Evolutionary conservation across 2,329 filamentous ascomycete species (phyloP).

Genomic region (Dactylella cylindrospora): DNA sequence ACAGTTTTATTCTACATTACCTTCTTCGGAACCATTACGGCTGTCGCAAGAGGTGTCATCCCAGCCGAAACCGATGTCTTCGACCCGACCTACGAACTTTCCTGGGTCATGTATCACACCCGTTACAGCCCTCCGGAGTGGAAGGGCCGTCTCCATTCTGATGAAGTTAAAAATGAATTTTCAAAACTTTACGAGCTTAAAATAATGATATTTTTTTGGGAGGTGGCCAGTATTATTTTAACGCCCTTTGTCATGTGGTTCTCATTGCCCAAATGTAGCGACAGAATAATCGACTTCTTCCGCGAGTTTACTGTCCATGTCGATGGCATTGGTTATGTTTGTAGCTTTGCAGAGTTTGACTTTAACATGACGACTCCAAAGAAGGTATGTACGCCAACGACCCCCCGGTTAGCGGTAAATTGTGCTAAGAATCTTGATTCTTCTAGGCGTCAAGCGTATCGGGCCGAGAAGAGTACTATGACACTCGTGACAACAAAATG

Average conservation of each 20-base stretch:
- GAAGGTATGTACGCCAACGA: conserved; percentile 51
- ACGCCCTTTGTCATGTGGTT: conserved; percentile 87
- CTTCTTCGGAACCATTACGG: conserved; percentile 79
- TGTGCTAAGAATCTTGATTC: neutral
- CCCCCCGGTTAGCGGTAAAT: no score
- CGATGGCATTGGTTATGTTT: conserved; percentile 92
- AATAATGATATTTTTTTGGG: conserved; percentile 85
- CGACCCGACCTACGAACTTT: conserved; percentile 85
- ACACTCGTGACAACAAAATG: conserved; percentile 96
- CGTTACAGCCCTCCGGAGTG: conserved; percentile 89
- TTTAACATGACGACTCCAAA: conserved; percentile 78
- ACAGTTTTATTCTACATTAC: conserved; percentile 90
- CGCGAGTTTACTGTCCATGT: conserved; percentile 96
- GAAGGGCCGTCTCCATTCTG: conserved; percentile 85
- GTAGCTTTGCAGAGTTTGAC: conserved; percentile 95
- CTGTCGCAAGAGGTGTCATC: conserved; percentile 76
- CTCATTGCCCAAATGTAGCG: conserved; percentile 81
- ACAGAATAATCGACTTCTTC: conserved; percentile 96
- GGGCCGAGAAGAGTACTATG: conserved; percentile 81
- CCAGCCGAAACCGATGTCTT: conserved; percentile 87
- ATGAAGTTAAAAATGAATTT: conserved; percentile 85
- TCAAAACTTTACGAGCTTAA: conserved; percentile 88
- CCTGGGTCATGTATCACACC: conserved; percentile 86
- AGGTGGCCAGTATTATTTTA: conserved; percentile 86
- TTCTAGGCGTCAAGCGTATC: conserved; percentile 22